Conservation (phyloP, 345 rosid species). For the Carallia brachiata region DNA sequence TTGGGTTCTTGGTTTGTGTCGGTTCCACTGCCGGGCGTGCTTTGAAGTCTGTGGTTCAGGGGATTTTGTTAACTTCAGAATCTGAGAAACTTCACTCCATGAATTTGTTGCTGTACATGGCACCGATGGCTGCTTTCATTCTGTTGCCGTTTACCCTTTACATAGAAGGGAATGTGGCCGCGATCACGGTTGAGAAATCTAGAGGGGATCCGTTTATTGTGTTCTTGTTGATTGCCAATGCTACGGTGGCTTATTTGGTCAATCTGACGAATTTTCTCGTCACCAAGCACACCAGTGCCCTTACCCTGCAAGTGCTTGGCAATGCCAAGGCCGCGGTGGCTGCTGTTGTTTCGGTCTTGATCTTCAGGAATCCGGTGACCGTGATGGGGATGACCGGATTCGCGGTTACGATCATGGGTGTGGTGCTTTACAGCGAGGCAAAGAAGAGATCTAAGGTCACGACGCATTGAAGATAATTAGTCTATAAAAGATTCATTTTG, state of each 20-base stretch:
- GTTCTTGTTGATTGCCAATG: conserved; percentile 78
- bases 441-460: conserved; percentile 94
- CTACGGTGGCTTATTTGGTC: conserved; percentile 94
- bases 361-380: conserved; percentile 92
- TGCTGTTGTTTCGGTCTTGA: conserved; percentile 85
- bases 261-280: conserved; percentile 94
- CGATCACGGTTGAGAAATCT: conserved; percentile 71
- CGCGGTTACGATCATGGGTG: conserved; percentile 89
- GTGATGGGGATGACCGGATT: conserved; percentile 92
- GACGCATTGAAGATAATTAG: conserved; percentile 32
- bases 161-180: conserved; percentile 86
- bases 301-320: conserved; percentile 94
- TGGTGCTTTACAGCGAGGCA: conserved; percentile 97
- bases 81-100: conserved; percentile 93
- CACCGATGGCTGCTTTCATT: conserved; percentile 93
- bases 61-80: conserved; percentile 75
- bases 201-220: conserved; percentile 58
- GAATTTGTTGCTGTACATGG: conserved; percentile 92
- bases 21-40: conserved; percentile 97
- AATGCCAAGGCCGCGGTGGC: conserved; percentile 99
- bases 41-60: conserved; percentile 89
- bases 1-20: conserved; percentile 87
- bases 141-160: conserved; percentile 87
- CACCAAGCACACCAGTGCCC: conserved; percentile 96
- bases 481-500: conserved; percentile 30